These are phyloP conservation scores for Cryptosporidium viatorum DNA, from an alignment of 169 alveolate species.

Conservation along the genomic window DNA sequence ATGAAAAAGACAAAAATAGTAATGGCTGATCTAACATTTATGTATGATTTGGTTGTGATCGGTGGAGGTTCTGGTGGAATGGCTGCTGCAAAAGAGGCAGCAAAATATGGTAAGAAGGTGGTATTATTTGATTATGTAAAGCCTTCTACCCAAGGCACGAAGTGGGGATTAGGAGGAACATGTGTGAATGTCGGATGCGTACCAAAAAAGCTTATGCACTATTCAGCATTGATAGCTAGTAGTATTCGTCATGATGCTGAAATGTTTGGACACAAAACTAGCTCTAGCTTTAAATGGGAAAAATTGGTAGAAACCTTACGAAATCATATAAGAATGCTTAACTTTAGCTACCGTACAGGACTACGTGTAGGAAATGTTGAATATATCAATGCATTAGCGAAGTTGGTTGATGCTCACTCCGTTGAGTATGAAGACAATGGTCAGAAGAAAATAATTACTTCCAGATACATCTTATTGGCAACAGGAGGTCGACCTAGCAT, in stretches of 20 bases:
- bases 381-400: slow-evolving; percentile 91
- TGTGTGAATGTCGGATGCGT: slow-evolving; percentile 99
- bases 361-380: slow-evolving; percentile 85
- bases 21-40: slow-evolving; percentile 46
- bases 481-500: slow-evolving; percentile 95
- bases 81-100: slow-evolving; percentile 96
- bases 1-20: slow-evolving; percentile 21
- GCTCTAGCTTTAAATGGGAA: slow-evolving; percentile 84
- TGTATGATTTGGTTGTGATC: slow-evolving; percentile 87
- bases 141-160: slow-evolving; percentile 95
- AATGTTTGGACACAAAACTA: slow-evolving; percentile 78
- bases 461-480: slow-evolving; percentile 92
- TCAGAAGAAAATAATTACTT: slow-evolving; percentile 85
- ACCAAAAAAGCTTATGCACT: slow-evolving; percentile 98
- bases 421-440: slow-evolving; percentile 81
- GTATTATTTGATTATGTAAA: slow-evolving; percentile 94
- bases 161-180: slow-evolving; percentile 98
- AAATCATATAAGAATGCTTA: slow-evolving; percentile 91
- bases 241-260: slow-evolving; percentile 79
- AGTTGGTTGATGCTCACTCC: slow-evolving; percentile 78
- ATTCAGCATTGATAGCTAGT: slow-evolving; percentile 91
- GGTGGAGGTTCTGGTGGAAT: slow-evolving; percentile 95
- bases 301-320: slow-evolving; percentile 88
- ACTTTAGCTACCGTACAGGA: slow-evolving; percentile 93
- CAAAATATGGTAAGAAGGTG: slow-evolving; percentile 92